phyloP scores from a whole-genome alignment of 129 eudicot genomes.

The Mikania micrantha region DNA sequence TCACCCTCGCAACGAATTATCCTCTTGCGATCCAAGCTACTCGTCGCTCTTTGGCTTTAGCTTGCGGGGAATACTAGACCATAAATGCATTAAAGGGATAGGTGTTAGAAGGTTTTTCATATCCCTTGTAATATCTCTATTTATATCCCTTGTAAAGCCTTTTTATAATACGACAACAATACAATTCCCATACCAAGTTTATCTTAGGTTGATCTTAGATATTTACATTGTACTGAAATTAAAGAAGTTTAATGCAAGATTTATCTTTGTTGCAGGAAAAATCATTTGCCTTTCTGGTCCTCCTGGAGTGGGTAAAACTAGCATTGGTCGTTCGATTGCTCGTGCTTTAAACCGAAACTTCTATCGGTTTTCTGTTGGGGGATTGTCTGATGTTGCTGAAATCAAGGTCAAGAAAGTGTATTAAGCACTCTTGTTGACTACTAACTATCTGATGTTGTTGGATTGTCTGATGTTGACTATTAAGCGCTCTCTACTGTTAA shows the following conservation, averaged over 20 bases:
- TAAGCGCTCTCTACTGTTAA: neutral
- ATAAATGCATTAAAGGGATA: no score
- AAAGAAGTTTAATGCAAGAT: neutral
- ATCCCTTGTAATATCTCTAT: no score
- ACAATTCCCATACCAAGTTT: no score
- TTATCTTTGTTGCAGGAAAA: constrained; percentile 52
- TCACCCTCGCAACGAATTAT: no score
- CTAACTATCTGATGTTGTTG: constrained; percentile 78
- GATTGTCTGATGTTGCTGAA: constrained; percentile 98
- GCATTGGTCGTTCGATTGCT: constrained; percentile 99
- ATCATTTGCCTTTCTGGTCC: constrained; percentile 95
- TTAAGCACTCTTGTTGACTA: neutral
- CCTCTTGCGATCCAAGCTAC: no score
- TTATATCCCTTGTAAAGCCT: no score
- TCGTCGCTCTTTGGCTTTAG: no score
- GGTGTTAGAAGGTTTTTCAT: no score
- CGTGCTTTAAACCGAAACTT: constrained; percentile 93
- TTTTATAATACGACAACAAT: no score
- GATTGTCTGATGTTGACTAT: constrained; percentile 90
- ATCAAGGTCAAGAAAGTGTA: constrained; percentile 52
- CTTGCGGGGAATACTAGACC: no score
- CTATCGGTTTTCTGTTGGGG: constrained; percentile 97
- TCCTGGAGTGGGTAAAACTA: constrained; percentile 98
- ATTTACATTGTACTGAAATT: neutral
- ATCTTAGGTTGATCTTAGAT: neutral